Evolutionary conservation across 805 yeast genomes (phyloP).

Genomic region (Ogataea naganishii): DNA sequence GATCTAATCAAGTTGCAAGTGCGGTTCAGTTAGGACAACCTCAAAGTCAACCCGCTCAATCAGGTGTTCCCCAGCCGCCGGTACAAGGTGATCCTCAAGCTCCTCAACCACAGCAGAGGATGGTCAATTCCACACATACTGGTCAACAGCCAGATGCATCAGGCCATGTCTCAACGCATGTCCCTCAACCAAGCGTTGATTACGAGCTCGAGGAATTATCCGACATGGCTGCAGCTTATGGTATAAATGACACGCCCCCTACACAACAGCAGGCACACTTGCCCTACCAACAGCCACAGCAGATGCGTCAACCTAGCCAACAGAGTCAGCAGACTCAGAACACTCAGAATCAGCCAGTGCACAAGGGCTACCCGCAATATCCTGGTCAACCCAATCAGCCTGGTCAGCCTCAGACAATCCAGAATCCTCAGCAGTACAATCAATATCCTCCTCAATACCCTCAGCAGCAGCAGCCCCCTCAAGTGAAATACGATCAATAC

Average conservation of each 20-base stretch:
- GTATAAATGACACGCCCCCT: constrained; percentile 17
- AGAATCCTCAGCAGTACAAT: too few species aligned
- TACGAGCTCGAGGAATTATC: constrained; percentile 23
- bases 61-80: constrained; percentile 1
- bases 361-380: constrained; percentile 7
- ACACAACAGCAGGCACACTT: constrained; percentile 10
- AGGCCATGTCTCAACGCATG: constrained; percentile 2
- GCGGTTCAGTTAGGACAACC: constrained; percentile 2
- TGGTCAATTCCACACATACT: not conserved
- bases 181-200: constrained; percentile 14
- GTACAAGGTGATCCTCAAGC: constrained; percentile 18
- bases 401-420: constrained; percentile 12
- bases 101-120: constrained; percentile 19
- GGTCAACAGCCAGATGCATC: not conserved
- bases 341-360: constrained; percentile 5
- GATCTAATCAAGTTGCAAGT: constrained; percentile 6
- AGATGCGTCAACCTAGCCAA: constrained; percentile 12
- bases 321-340: constrained; percentile 4
- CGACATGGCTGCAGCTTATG: constrained; percentile 22
- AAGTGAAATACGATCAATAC: constrained; percentile 11
- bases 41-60: constrained; percentile 2
- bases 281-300: constrained; percentile 16
- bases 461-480: constrained; percentile 6
- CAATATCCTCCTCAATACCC: too few species aligned
- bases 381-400: constrained; percentile 4